Evolutionary conservation across 2,329 filamentous ascomycete species (phyloP), one percentile per base, ranked within the genome.

Genomic region (Trichoderma koningiopsis): DNA sequence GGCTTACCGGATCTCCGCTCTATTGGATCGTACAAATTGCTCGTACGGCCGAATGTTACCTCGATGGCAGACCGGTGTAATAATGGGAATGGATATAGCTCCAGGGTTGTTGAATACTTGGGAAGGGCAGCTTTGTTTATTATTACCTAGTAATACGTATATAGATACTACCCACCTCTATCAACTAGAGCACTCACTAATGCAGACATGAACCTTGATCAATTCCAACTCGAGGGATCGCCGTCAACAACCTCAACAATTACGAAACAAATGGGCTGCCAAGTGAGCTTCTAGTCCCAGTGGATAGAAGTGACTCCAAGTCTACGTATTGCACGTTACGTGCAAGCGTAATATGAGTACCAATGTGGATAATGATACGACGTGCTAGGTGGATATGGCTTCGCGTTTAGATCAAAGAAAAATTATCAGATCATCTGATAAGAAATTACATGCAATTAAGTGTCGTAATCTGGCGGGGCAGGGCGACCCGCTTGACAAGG

Each of bases 351-450:
- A 8, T 43, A 43, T n/a, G 35, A 19, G 43, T 49, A 22, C 33
- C 29, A 55, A 22, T 53, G 33, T 27, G 47, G 61, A 29, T 55
- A 22, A 29, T 49, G 56, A 37, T 58, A 33, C 33, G 56, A 37
- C 56, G 37, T 58, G 4, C 33, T 27, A 10, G 56, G 33, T 22
- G 31, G 52, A 16, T 47, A 66, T 5, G 4, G 19, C 55, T 66
- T 47, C 37, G 58, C 24, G n/a, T 56, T 33, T 29, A 16, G 22
- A 43, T 35, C 53, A 40, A 52, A 24, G 31, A 67, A 67, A 58
- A 59, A 37, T 67, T 67, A 67, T 67, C 64, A 49, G 64, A 67
- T 67, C 64, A 67, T 67, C 64, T 67, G 64, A 67, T 67, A 67
- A 67, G 55, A 59, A 67, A 59, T 59, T 37, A 16, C 19, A 64